A percentile compares a stretch with the other conserved stretches of the same genome.
These are phyloP conservation scores for Malus fusca DNA, from an alignment of 306 rosid genomes.

Conservation along the genomic window DNA sequence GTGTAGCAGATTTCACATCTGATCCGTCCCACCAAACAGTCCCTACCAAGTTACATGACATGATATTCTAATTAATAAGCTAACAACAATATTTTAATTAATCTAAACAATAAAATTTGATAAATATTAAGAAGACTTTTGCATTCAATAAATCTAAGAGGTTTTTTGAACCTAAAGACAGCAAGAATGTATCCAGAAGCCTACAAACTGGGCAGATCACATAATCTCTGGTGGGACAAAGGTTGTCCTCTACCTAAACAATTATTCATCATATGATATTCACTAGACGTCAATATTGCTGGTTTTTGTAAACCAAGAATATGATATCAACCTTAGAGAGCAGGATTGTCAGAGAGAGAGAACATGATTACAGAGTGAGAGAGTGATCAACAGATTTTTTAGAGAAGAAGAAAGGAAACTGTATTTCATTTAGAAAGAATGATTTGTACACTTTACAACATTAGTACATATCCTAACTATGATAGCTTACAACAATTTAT, in stretches of 20 bases:
- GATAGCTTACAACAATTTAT: too few species aligned
- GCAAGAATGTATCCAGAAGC: neutral
- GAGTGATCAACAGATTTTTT: too few species aligned
- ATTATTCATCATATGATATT: neutral
- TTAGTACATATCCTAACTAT: too few species aligned
- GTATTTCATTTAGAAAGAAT: too few species aligned
- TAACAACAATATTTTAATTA: neutral
- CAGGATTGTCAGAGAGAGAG: too few species aligned
- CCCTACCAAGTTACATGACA: neutral
- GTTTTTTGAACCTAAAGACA: neutral
- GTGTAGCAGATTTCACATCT: neutral
- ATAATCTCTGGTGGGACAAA: constrained; percentile 40
- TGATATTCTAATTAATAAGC: neutral
- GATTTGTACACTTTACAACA: too few species aligned
- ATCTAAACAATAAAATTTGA: neutral
- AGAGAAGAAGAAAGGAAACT: too few species aligned
- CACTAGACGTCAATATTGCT: neutral
- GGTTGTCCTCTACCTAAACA: constrained; percentile 16
- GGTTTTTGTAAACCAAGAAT: neutral
- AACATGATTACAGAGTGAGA: too few species aligned
- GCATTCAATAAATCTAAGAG: neutral
- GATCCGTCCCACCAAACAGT: neutral
- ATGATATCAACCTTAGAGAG: too few species aligned
- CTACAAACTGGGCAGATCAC: constrained; percentile 27
- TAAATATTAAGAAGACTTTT: neutral